Percentiles rank a stretch among this genome's conserved stretches.
Conservation (phyloP, 2,329 filamentous ascomycete species). For the Parastagonospora nodorum region DNA sequence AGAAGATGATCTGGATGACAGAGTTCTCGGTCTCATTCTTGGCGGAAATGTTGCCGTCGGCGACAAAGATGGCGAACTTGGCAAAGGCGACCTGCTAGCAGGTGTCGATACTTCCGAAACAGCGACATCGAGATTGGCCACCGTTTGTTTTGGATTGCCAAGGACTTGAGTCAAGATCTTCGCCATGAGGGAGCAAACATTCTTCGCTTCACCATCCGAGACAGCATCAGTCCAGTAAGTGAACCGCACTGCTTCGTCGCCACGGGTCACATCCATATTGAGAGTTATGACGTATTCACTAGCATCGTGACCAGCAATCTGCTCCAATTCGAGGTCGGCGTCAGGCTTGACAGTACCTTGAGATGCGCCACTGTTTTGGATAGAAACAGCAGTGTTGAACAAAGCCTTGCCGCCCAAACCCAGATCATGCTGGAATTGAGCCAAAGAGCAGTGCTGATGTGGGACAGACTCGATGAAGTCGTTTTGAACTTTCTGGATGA, state of each 20-base stretch:
- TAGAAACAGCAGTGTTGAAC: conserved; percentile 55
- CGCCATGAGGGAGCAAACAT: conserved; percentile 30
- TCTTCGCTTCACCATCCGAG: conserved; percentile 34
- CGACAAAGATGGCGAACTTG: conserved; percentile 4
- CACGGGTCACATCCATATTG: conserved; percentile 37
- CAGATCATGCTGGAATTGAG: conserved; percentile 55
- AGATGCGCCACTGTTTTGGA: conserved; percentile 30
- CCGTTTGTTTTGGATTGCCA: conserved; percentile 26
- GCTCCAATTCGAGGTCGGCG: conserved; percentile 31
- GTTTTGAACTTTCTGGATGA: conserved; percentile 34
- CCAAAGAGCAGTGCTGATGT: conserved; percentile 43
- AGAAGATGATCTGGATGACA: conserved; percentile 19
- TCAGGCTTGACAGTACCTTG: conserved; percentile 4
- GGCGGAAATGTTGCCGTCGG: conserved; percentile 1
- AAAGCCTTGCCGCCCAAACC: conserved; percentile 43
- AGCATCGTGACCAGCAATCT: conserved; percentile 37
- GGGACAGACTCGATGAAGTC: conserved; percentile 40
- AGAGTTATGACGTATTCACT: conserved; percentile 42
- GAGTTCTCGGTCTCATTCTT: neutral
- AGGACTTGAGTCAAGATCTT: conserved; percentile 31
- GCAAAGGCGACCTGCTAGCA: neutral
- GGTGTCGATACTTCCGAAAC: conserved; percentile 9
- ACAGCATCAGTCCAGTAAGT: conserved; percentile 40
- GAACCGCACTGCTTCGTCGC: conserved; percentile 36
- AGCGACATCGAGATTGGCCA: conserved; percentile 29